Conservation (phyloP, 345 rosid species). For the Erodium maritimum region DNA sequence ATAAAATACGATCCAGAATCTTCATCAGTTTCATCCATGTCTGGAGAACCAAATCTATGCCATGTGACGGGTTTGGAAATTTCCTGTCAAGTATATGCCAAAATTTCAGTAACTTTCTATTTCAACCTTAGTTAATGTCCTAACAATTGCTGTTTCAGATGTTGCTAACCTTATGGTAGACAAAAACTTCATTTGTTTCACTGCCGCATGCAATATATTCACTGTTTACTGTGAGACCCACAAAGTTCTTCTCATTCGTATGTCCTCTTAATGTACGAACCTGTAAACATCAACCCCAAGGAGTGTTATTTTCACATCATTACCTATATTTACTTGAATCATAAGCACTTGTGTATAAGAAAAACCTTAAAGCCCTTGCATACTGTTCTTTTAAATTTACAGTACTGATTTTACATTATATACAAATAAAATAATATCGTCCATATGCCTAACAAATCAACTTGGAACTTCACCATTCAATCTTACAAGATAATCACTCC, state of each 20-base stretch:
- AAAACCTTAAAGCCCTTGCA: too few relatives aligned
- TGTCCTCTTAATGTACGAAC: constrained; percentile 84
- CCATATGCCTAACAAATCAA: too few relatives aligned
- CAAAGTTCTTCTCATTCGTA: constrained; percentile 91
- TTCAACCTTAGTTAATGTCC: background rate
- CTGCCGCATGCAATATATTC: constrained; percentile 93
- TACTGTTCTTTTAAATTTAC: too few relatives aligned
- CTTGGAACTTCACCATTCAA: too few relatives aligned
- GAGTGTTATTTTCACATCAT: background rate
- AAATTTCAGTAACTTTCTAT: background rate
- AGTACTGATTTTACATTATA: too few relatives aligned
- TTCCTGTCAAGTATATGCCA: constrained; percentile 38
- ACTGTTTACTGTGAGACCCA: constrained; percentile 75
- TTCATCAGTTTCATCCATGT: constrained; percentile 75
- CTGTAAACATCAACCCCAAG: constrained; percentile 27
- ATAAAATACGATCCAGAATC: constrained; percentile 81
- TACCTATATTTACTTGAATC: too few relatives aligned
- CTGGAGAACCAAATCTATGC: constrained; percentile 81
- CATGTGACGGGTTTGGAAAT: constrained; percentile 70
- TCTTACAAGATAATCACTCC: too few relatives aligned
- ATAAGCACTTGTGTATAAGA: too few relatives aligned
- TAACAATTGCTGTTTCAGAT: background rate
- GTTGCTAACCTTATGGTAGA: constrained; percentile 78
- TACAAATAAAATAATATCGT: too few relatives aligned
- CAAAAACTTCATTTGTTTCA: constrained; percentile 89